A percentile compares a stretch with the other conserved stretches of the same genome.
phyloP scores from a whole-genome alignment of 768 basidiomycete genomes.

The Gyrodon lividus region DNA sequence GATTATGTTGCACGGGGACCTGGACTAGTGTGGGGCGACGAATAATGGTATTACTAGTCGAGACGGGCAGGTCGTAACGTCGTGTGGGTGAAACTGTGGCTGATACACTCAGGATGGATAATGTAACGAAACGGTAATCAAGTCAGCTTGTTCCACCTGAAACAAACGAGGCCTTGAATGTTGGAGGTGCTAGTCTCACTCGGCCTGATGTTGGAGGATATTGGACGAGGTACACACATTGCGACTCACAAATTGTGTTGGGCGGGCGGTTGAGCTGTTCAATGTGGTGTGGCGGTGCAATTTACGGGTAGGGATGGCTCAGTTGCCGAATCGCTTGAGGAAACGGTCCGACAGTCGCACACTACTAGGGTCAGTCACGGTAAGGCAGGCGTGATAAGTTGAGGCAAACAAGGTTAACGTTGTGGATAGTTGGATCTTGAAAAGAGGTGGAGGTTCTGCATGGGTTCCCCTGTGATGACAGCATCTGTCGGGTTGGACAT shows the following conservation, averaged over 20 bases:
- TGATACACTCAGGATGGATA: not conserved
- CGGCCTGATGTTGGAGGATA: not conserved
- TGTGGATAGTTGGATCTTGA: not conserved
- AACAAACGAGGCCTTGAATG: not conserved
- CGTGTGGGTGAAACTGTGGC: not conserved
- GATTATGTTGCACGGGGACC: not conserved
- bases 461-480: not conserved
- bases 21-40: not conserved
- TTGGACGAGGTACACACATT: too few relatives aligned
- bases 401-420: not conserved
- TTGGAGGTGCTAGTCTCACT: too few relatives aligned
- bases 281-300: not conserved
- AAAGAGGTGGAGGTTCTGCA: not conserved
- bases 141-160: not conserved
- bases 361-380: too few relatives aligned
- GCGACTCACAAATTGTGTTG: too few relatives aligned
- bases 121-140: not conserved
- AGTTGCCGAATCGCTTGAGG: not conserved
- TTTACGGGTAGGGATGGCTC: not conserved
- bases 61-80: not conserved
- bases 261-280: too few relatives aligned
- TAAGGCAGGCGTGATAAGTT: too few relatives aligned
- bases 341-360: not conserved
- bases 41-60: not conserved
- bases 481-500: conserved; percentile 4